Base-by-base conservation (phyloP, 495 filamentous ascomycete genomes). In the Talaromyces wortmannii region DNA sequence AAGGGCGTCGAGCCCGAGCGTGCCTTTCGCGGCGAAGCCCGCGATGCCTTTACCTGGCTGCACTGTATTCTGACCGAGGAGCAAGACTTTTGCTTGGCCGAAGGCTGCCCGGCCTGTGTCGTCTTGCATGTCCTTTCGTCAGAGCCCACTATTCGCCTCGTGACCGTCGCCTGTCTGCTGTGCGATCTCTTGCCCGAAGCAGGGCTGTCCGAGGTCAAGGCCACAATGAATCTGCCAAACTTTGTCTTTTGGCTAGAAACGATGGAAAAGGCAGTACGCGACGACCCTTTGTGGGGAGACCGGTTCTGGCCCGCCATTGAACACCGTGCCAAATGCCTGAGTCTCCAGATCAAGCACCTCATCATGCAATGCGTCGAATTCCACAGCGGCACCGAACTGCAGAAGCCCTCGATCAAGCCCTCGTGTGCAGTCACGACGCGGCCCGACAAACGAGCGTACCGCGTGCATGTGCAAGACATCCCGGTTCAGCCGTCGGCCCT, bases 21-120 rank as follows among this genome's bases (percentile, higher is more conserved):
- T n/a, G 82, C 79, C 7, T 84, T 82, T 58, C 67, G 70, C 11
- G 80, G 80, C 3, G 75, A 82, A 46, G 82, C 81, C 11, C 77
- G 82, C 30, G 77, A 78, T 52, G 79, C 82, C 6, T 84, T 79
- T 65, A 65, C 82, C 52, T 85, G 81, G 79, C 68, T 85, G 46
- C 76, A 83, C 58, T 83, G 79, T 67, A 81, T 83, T 50, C 61
- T 84, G 7, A 73, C 59, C 29, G 79, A 82, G 54, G 81, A 83
- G 56, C 74, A 77, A 55, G 77, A 83, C 55, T 85, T 80, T 79
- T 82, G 79, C 58, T 63, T 75, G 57, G 79, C 78, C 0, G 63
- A 72, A 47, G 79, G 81, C 13, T 85, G 82, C 64, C 80, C 82
- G 17, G 74, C 75, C 17, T 85, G 82, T 61, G 71, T 81, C 48